Evolutionary conservation across 192 early-diverging fungal genomes (phyloP).

Genomic region (Geranomyces variabilis): DNA sequence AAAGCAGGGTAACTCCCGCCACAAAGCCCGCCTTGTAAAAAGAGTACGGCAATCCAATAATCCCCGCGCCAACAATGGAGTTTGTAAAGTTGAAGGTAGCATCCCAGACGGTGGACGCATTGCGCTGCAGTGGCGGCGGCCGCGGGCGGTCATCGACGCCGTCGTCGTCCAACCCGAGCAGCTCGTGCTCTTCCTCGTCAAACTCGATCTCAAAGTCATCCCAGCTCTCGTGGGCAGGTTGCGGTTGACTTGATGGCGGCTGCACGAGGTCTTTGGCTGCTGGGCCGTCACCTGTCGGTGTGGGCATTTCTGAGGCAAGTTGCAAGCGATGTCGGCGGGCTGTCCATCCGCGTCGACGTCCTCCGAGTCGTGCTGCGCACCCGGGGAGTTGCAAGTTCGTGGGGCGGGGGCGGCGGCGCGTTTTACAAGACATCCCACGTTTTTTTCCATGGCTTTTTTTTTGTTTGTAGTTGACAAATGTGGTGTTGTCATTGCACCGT

Average conservation of each 20-base stretch:
- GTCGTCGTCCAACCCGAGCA: slow-evolving; percentile 25
- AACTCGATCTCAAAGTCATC: slow-evolving; percentile 28
- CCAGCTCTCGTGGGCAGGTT: slow-evolving; percentile 13
- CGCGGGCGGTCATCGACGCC: background rate
- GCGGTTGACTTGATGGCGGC: background rate
- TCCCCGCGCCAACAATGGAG: slow-evolving; percentile 89
- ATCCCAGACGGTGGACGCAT: slow-evolving; percentile 33
- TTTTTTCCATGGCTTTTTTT: too few relatives aligned
- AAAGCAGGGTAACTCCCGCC: slow-evolving; percentile 56
- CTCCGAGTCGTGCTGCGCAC: too few relatives aligned
- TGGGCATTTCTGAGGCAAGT: too few relatives aligned
- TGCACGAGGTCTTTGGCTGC: background rate
- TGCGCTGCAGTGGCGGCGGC: slow-evolving; percentile 1
- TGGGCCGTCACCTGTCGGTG: too few relatives aligned
- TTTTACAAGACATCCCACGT: too few relatives aligned
- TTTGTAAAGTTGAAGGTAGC: slow-evolving; percentile 85
- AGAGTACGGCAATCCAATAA: slow-evolving; percentile 80
- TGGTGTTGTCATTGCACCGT: too few relatives aligned
- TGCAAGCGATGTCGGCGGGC: too few relatives aligned
- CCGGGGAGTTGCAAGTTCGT: too few relatives aligned
- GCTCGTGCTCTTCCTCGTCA: slow-evolving; percentile 31
- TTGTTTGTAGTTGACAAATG: too few relatives aligned
- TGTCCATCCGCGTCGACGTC: too few relatives aligned
- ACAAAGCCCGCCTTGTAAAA: slow-evolving; percentile 78
- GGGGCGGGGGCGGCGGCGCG: too few relatives aligned